These are phyloP conservation scores for Neofusicoccum umdonicola DNA, from an alignment of 2,329 filamentous ascomycete species.

Conservation along the genomic window DNA sequence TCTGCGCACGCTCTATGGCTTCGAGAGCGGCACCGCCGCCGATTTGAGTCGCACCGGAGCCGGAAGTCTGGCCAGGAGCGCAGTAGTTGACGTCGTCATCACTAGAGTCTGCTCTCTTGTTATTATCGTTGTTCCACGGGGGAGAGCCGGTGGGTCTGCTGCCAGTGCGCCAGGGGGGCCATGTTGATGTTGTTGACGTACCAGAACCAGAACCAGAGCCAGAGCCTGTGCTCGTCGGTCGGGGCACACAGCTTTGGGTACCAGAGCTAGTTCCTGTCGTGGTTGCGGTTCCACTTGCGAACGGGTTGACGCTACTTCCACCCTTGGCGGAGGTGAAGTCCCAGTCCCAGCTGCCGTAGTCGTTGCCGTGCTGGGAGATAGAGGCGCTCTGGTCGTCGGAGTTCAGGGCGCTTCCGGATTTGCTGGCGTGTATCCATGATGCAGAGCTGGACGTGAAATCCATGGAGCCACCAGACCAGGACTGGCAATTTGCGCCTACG, in stretches of 20 bases:
- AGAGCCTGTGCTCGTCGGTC: conserved; percentile 20
- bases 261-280: neutral
- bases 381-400: conserved; percentile 44
- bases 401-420: conserved; percentile 47
- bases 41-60: neutral
- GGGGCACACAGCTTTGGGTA: conserved; percentile 31
- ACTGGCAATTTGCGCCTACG: conserved; percentile 51
- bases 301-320: conserved; percentile 46
- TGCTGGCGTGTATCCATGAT: conserved; percentile 53
- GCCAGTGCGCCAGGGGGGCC: conserved; percentile 1
- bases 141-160: neutral
- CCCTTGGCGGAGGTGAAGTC: conserved; percentile 51
- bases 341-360: conserved; percentile 44
- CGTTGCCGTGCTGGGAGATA: conserved; percentile 47
- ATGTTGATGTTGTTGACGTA: conserved; percentile 17
- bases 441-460: conserved; percentile 45
- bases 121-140: conserved; percentile 1
- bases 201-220: conserved; percentile 17
- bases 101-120: conserved; percentile 30
- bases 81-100: conserved; percentile 26
- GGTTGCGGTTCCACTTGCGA: conserved; percentile 24
- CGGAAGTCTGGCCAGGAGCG: conserved; percentile 22
- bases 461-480: conserved; percentile 53
- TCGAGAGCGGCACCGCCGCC: neutral
- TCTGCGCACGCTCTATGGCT: conserved; percentile 11